phyloP scores from a whole-genome alignment of 1,284 basidiomycete genomes.

The Cutaneotrichosporon spelunceum region DNA sequence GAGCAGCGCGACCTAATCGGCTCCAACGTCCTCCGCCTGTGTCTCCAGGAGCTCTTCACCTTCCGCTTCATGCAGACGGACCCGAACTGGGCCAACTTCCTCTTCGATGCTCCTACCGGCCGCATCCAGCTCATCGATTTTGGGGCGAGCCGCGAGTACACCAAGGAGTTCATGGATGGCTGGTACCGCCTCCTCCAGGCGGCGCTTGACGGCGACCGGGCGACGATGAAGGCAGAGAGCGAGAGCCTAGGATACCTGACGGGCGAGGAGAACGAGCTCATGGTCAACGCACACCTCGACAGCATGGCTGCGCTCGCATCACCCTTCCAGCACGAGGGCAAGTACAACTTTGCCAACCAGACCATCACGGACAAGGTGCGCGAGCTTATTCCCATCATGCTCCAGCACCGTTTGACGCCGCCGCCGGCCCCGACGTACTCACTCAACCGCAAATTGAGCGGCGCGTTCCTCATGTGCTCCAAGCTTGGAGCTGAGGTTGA shows the following conservation, averaged over 20 bases:
- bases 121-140: constrained; percentile 92
- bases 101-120: constrained; percentile 63
- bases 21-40: constrained; percentile 74
- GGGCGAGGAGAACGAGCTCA: constrained; percentile 76
- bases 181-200: constrained; percentile 80
- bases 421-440: constrained; percentile 94
- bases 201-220: constrained; percentile 67
- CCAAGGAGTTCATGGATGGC: constrained; percentile 78
- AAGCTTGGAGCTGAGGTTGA: constrained; percentile 73
- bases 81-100: constrained; percentile 97
- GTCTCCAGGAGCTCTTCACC: constrained; percentile 83
- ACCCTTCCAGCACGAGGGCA: constrained; percentile 41
- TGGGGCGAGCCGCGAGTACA: constrained; percentile 86
- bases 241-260: constrained; percentile 82
- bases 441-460: constrained; percentile 90
- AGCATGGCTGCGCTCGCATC: constrained; percentile 66
- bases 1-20: constrained; percentile 79
- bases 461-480: constrained; percentile 87
- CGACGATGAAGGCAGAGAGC: constrained; percentile 71
- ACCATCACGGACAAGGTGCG: constrained; percentile 51
- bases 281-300: constrained; percentile 82
- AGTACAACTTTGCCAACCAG: constrained; percentile 47
- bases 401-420: constrained; percentile 81
- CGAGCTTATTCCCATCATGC: constrained; percentile 83
- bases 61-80: constrained; percentile 97